Base-by-base conservation (phyloP, 2,329 filamentous ascomycete species). In the Geosmithia morbida region DNA sequence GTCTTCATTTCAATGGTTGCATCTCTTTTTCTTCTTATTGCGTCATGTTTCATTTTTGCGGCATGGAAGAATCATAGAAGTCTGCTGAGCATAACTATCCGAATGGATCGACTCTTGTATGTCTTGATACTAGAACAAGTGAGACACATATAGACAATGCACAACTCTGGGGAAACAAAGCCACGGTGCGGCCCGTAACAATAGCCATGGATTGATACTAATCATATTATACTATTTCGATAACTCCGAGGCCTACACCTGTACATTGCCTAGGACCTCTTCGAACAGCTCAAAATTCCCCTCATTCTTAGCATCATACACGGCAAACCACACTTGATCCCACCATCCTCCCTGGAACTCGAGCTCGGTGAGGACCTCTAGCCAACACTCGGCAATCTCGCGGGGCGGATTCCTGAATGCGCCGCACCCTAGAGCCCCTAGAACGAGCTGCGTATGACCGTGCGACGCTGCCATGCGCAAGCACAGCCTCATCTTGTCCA, bases 381-480 rank as follows among this genome's bases (percentile, higher is more conserved):
- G 57, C 70, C 81, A 87, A 53, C 79, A 80, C 33, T 63, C 50
- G 2, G 76, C 80, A n/a, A 86, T 75, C 51, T 79, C 77, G 30
- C 65, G 61, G 0, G 69, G 68, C 8, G 83, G 83, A 57, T 85
- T 83, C 0, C 53, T 54, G 57, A 83, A 85, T 1, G 74, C 79
- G 3, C 82, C 83, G 54, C 82, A 87, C 0, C 83, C 83, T 45
- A 87, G 57, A 0, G 83, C 81, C 0, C 83, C 82, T 1, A 87
- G 66, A 5, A 87, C 75, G 8, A 87, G 61, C 52, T 71, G 66
- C 19, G 70, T 65, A 54, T 84, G 79, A 1, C 67, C 68, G 26
- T 74, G 66, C 4, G 57, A 57, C n/a, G 71, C 80, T 2, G 79
- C 77, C 48, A 80, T 71, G 4, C 81, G 68, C 46, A 85, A 60